Conservation (phyloP, 1,284 basidiomycete genomes). For the Rhodofomes roseus region DNA sequence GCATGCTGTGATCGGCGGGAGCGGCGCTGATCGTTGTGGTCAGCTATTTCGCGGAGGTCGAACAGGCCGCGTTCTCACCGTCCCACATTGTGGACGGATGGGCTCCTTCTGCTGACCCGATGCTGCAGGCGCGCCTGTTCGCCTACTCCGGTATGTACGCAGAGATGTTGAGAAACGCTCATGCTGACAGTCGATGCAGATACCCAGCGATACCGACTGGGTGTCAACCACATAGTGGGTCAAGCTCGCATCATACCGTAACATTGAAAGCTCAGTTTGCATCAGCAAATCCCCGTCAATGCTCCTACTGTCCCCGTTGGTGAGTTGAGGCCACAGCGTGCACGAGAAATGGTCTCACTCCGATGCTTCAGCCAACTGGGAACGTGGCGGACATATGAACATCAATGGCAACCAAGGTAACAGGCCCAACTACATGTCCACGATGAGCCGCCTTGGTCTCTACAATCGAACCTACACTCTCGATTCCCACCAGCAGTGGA, state of each 20-base stretch:
- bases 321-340: conserved; percentile 2
- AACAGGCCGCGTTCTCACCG: conserved; percentile 84
- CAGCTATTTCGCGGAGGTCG: conserved; percentile 78
- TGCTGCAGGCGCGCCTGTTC: conserved; percentile 42
- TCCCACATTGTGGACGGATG: conserved; percentile 60
- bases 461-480: conserved; percentile 34
- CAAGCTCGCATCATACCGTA: background rate
- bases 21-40: background rate
- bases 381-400: conserved; percentile 30
- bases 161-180: background rate
- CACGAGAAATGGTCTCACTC: background rate
- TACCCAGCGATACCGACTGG: conserved; percentile 36
- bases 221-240: conserved; percentile 33
- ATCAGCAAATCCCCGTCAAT: conserved; percentile 29
- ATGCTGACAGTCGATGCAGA: conserved; percentile 13
- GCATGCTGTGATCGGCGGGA: background rate
- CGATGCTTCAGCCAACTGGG: conserved; percentile 34
- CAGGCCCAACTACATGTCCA: conserved; percentile 28
- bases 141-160: conserved; percentile 29
- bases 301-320: conserved; percentile 24
- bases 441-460: conserved; percentile 23
- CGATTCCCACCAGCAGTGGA: conserved; percentile 32
- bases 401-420: conserved; percentile 28
- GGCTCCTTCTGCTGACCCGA: conserved; percentile 41
- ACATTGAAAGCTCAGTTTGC: too few species aligned